phyloP scores from a whole-genome alignment of 257 asterid genomes.

The Solanum stenotomum region DNA sequence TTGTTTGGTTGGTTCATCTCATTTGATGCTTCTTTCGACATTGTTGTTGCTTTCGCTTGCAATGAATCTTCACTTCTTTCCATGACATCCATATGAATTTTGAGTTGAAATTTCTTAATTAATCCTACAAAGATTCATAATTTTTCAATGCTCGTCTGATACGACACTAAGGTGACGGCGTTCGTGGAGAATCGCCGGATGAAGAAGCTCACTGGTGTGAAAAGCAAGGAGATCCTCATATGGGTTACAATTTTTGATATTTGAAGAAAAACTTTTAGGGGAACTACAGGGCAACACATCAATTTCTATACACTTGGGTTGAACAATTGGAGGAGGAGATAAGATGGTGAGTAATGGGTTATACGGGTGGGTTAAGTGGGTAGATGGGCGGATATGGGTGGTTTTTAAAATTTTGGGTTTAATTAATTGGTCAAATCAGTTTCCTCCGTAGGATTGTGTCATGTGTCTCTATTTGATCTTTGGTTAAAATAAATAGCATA shows the following conservation, averaged over 20 bases:
- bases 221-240: slow-evolving; percentile 66
- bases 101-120: slow-evolving; percentile 20
- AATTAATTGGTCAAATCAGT: no score
- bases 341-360: slow-evolving; percentile 2
- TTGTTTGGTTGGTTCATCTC: slow-evolving; percentile 72
- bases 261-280: no score
- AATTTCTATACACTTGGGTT: slow-evolving; percentile 10
- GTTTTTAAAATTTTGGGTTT: no score
- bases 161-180: slow-evolving; percentile 59
- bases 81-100: slow-evolving; percentile 23
- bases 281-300: not conserved
- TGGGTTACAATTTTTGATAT: slow-evolving; percentile 55
- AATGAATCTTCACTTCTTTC: slow-evolving; percentile 30
- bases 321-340: slow-evolving; percentile 3
- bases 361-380: no score
- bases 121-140: not conserved
- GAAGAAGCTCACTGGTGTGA: slow-evolving; percentile 63
- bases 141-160: slow-evolving; percentile 34
- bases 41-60: slow-evolving; percentile 58
- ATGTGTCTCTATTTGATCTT: no score
- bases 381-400: no score
- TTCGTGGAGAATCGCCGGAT: slow-evolving; percentile 56
- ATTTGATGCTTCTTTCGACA: slow-evolving; percentile 44
- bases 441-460: no score
- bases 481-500: no score